phyloP scores from a whole-genome alignment of 192 early-diverging fungal genomes.

The Podila epigama region DNA sequence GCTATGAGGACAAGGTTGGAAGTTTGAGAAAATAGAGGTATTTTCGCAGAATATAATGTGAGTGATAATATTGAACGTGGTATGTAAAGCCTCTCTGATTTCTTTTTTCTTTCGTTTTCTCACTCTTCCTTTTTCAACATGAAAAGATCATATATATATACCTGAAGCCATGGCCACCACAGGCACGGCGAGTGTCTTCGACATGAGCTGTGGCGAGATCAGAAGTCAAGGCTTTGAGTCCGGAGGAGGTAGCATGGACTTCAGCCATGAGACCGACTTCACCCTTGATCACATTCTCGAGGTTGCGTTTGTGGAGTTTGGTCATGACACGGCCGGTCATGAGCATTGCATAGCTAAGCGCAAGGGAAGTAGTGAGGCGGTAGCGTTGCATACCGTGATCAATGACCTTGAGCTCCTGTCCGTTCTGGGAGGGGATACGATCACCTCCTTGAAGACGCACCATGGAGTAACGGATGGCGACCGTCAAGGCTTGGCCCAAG shows the following conservation, averaged over 20 bases:
- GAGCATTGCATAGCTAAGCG: conserved; percentile 82
- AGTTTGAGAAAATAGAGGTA: too few relatives aligned
- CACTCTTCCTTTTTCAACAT: too few relatives aligned
- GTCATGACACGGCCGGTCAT: conserved; percentile 80
- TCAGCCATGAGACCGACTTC: conserved; percentile 61
- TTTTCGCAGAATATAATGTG: too few relatives aligned
- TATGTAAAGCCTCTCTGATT: too few relatives aligned
- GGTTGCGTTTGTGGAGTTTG: conserved; percentile 70
- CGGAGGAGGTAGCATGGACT: conserved; percentile 83
- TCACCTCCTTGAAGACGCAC: conserved; percentile 76
- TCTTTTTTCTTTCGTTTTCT: too few relatives aligned
- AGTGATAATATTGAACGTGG: too few relatives aligned
- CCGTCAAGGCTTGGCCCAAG: conserved; percentile 68
- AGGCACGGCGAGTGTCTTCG: conserved; percentile 33
- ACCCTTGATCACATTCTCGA: conserved; percentile 61
- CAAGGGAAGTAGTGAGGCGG: conserved; percentile 80
- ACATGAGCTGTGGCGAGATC: conserved; percentile 32
- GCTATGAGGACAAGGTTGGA: too few relatives aligned
- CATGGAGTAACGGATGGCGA: conserved; percentile 88
- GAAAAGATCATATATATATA: too few relatives aligned
- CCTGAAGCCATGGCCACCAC: conserved; percentile 49
- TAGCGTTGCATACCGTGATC: conserved; percentile 89
- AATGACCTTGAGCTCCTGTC: conserved; percentile 77
- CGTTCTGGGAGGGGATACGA: conserved; percentile 50
- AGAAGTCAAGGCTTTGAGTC: conserved; percentile 86